Evolutionary conservation across 2,329 filamentous ascomycete species (phyloP), one percentile per base, ranked within the genome.

Genomic region (Cladosporium halotolerans): DNA sequence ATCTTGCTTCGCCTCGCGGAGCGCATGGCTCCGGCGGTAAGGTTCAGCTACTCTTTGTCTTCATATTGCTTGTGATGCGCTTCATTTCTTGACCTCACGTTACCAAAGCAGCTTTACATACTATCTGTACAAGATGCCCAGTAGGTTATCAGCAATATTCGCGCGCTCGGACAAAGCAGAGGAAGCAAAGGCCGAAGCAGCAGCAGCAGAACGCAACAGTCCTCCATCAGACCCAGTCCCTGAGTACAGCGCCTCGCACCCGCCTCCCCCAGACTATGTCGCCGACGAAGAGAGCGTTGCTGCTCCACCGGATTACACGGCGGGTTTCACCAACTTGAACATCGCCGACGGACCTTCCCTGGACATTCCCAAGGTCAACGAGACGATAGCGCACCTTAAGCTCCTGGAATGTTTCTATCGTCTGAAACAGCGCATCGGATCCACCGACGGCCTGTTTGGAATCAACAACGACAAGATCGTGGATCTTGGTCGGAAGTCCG

Each of bases 341-440:
- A 58, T 79, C 13, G 59, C 66, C 7, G 49, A 62, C 0, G 48
- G 59, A 13, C 50, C 53, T 45, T 39, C 49, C n/a, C 57, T 63
- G 47, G 56, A 54, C 11, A 55, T 62, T 3, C 76, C 80, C 1
- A 72, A 73, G 1, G 67, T 67, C 4, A 76, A 84, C 55, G 76
- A 82, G 40, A 88, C 85, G 58, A 78, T 88, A 18, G 84, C 81
- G 1, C 88, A 93, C 66, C 76, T 92, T 28, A 89, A 88, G 66
- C 73, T 92, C 0, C 75, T 92, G 1, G 79, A 82, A 49, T 80
- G 83, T 9, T 77, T 92, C 53, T 79, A 87, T 58, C 76, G 76
- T 33, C 70, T 92, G 51, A 85, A 84, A 57, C 82, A 88, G 55
- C 77, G 81, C 14, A 69, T 90, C 14, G 84, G 83, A 5, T 83